Evolutionary conservation across 768 basidiomycete species (phyloP).

Genomic region (Phaeolepiota aurea): DNA sequence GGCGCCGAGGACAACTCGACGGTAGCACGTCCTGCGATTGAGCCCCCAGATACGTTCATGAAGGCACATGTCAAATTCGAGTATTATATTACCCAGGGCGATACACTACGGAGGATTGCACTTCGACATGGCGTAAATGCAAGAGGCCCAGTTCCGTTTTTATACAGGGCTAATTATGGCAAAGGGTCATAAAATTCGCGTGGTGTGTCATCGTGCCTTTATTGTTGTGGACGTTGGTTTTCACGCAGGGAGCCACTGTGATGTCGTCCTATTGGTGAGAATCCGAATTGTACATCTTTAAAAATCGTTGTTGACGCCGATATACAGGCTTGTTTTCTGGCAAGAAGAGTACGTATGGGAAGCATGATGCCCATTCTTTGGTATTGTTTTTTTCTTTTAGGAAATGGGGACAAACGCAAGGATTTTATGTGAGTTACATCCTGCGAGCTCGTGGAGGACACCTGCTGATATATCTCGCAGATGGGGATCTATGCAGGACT

Average conservation of each 20-base stretch:
- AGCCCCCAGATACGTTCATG: too few relatives aligned
- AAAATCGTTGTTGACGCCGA: not conserved
- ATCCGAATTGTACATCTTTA: not conserved
- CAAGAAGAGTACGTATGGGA: constrained; percentile 43
- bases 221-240: constrained; percentile 46
- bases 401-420: constrained; percentile 48
- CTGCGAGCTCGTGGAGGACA: too few relatives aligned
- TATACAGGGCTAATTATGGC: not conserved
- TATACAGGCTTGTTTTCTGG: constrained; percentile 77
- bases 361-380: not conserved
- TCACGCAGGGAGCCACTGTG: constrained; percentile 65
- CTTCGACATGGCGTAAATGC: constrained; percentile 56
- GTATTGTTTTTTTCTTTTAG: constrained; percentile 20
- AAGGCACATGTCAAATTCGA: constrained; percentile 24
- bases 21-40: too few relatives aligned
- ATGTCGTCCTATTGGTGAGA: constrained; percentile 69
- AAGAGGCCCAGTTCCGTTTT: constrained; percentile 14
- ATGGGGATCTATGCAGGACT: constrained; percentile 78
- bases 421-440: constrained; percentile 59
- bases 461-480: too few relatives aligned
- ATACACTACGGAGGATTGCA: constrained; percentile 60
- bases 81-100: constrained; percentile 47
- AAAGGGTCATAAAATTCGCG: constrained; percentile 54
- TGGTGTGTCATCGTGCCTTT: constrained; percentile 63
- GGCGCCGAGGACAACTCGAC: too few relatives aligned